A percentile compares a stretch with the other conserved stretches of the same genome.
phyloP scores from a whole-genome alignment of 1,284 basidiomycete species.

The Fomitopsis palustris region DNA sequence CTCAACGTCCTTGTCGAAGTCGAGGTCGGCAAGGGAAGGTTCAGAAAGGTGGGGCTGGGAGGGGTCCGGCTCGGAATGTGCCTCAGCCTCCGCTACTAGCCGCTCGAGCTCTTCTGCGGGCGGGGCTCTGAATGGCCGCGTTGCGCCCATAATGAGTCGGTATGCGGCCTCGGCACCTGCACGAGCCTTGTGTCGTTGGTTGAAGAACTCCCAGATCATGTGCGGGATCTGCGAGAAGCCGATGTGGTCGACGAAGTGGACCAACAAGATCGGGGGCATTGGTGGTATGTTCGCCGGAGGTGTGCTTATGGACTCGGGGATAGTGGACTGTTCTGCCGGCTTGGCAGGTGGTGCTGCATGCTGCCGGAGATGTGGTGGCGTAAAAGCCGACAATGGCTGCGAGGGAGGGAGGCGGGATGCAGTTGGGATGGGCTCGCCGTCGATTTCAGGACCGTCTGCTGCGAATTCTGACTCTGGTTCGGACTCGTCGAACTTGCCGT shows the following conservation, averaged over 20 bases:
- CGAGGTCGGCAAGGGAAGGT: slow-evolving; percentile 52
- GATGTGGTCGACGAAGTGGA: slow-evolving; percentile 85
- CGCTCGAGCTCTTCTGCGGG: slow-evolving; percentile 11
- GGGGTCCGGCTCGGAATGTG: slow-evolving; percentile 11
- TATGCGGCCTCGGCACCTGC: slow-evolving; percentile 84
- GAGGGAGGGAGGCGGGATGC: slow-evolving; percentile 37
- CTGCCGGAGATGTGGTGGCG: slow-evolving; percentile 19
- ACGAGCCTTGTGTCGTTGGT: slow-evolving; percentile 77
- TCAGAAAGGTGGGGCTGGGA: slow-evolving; percentile 23
- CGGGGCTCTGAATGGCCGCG: slow-evolving; percentile 57
- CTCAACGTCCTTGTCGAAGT: slow-evolving; percentile 73
- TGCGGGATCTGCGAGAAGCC: slow-evolving; percentile 86
- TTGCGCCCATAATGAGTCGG: slow-evolving; percentile 62
- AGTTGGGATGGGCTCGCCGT: slow-evolving; percentile 38
- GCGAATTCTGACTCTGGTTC: slow-evolving; percentile 26
- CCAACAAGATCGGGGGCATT: slow-evolving; percentile 82
- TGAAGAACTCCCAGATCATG: slow-evolving; percentile 93
- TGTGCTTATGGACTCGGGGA: slow-evolving; percentile 31
- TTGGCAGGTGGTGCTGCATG: slow-evolving; percentile 22
- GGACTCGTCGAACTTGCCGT: slow-evolving; percentile 77
- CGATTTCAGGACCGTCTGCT: slow-evolving; percentile 20
- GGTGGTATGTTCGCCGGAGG: slow-evolving; percentile 65
- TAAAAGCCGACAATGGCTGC: slow-evolving; percentile 41
- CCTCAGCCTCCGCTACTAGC: slow-evolving; percentile 4
- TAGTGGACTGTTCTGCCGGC: slow-evolving; percentile 21